Percentiles rank a stretch among this genome's conserved stretches.
phyloP scores from a whole-genome alignment of 257 asterid genomes.

The Fraxinus excelsior region DNA sequence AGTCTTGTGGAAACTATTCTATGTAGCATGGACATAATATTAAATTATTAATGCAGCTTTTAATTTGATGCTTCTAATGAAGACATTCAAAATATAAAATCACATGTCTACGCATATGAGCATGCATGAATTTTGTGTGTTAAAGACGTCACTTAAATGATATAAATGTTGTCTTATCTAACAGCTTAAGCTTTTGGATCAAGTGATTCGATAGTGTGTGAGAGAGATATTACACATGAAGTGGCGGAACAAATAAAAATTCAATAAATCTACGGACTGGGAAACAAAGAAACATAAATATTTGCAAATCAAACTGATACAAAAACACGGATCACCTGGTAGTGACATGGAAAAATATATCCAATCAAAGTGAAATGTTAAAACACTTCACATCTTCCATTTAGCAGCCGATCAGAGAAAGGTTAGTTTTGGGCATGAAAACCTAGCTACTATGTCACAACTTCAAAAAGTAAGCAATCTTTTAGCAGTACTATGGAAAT shows the following conservation, averaged over 20 bases:
- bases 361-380: not conserved
- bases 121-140: not conserved
- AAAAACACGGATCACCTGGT: not conserved
- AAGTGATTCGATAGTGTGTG: not conserved
- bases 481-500: not conserved
- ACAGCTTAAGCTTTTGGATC: too few species aligned
- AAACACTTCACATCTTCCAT: not conserved
- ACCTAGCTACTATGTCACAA: not conserved
- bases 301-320: not conserved
- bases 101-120: not conserved
- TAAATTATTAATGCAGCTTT: not conserved
- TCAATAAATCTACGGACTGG: not conserved
- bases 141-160: too few species aligned
- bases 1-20: not conserved
- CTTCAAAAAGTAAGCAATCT: not conserved
- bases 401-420: not conserved
- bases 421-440: not conserved
- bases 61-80: not conserved
- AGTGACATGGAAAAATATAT: not conserved
- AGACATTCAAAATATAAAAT: not conserved
- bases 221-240: not conserved
- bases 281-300: not conserved
- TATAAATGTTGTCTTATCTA: too few species aligned
- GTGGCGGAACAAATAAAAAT: not conserved
- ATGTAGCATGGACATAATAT: not conserved